phyloP scores from a whole-genome alignment of 192 early-diverging fungal species.

The Linnemannia hyalina region DNA sequence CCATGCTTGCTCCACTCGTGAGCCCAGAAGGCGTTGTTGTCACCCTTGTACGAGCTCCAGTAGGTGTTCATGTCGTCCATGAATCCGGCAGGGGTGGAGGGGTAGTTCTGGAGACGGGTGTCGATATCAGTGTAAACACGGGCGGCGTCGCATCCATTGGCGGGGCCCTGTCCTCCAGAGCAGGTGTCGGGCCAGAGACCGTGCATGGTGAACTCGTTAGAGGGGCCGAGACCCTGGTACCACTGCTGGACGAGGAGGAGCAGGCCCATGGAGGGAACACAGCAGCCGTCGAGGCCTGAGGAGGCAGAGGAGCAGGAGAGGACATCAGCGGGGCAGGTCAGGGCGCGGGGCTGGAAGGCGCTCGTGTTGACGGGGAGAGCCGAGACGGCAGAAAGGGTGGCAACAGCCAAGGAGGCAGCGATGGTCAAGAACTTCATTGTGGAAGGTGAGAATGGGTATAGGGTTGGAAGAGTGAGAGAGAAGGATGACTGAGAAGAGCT shows the following conservation, averaged over 20 bases:
- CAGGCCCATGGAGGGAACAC: conserved; percentile 65
- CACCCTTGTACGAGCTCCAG: conserved; percentile 79
- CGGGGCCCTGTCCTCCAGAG: conserved; percentile 52
- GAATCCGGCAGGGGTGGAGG: conserved; percentile 48
- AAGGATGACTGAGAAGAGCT: too few species aligned
- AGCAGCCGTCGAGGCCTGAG: conserved; percentile 57
- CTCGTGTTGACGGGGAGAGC: conserved; percentile 11
- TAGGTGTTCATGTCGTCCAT: conserved; percentile 66
- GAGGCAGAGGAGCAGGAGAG: conserved; percentile 48
- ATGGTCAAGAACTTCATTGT: conserved; percentile 45
- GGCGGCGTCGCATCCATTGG: conserved; percentile 72
- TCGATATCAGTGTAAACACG: conserved; percentile 71
- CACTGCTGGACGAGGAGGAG: conserved; percentile 70
- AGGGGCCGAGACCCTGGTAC: conserved; percentile 69
- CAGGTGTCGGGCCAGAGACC: conserved; percentile 85
- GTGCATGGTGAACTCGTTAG: conserved; percentile 77
- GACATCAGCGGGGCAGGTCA: conserved; percentile 42
- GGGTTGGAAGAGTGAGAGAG: neutral
- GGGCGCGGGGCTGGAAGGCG: conserved; percentile 1
- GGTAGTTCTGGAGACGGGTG: conserved; percentile 59
- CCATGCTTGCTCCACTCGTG: conserved; percentile 91
- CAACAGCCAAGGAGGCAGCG: conserved; percentile 26
- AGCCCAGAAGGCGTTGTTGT: conserved; percentile 84
- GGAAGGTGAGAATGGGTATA: neutral
- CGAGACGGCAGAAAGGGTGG: conserved; percentile 31